Evolutionary conservation across 345 rosid species (phyloP).

Genomic region (Acer negundo): DNA sequence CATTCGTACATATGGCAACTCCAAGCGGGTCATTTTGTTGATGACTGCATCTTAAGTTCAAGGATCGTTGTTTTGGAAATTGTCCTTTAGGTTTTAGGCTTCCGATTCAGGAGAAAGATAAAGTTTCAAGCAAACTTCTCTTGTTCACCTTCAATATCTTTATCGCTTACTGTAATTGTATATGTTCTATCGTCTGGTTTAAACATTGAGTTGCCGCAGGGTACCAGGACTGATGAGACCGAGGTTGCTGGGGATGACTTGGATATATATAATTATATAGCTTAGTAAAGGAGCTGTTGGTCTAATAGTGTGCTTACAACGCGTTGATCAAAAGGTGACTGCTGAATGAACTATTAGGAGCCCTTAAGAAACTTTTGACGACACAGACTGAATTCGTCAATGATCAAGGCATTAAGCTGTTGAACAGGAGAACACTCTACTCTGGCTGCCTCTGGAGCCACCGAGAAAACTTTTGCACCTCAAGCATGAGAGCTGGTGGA

Average conservation of each 20-base stretch:
- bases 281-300: slow-evolving; percentile 49
- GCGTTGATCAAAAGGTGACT: slow-evolving; percentile 29
- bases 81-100: neutral
- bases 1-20: no score
- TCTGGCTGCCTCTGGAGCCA: no score
- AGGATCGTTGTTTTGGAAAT: no score
- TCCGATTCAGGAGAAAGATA: neutral
- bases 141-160: neutral
- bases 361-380: no score
- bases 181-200: neutral
- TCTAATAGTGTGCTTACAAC: slow-evolving; percentile 59
- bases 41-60: no score
- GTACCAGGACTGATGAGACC: slow-evolving; percentile 44
- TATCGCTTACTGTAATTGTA: neutral
- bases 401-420: no score
- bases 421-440: no score
- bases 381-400: no score
- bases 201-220: slow-evolving; percentile 27
- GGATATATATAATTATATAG: no score
- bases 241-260: slow-evolving; percentile 45
- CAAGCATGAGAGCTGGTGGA: slow-evolving; percentile 23
- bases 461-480: no score
- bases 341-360: no score
- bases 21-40: no score
- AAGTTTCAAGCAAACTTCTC: neutral